Percentiles rank a stretch among this genome's conserved stretches.
phyloP scores from a whole-genome alignment of 768 basidiomycete species.

The Phaeotremella skinneri region DNA sequence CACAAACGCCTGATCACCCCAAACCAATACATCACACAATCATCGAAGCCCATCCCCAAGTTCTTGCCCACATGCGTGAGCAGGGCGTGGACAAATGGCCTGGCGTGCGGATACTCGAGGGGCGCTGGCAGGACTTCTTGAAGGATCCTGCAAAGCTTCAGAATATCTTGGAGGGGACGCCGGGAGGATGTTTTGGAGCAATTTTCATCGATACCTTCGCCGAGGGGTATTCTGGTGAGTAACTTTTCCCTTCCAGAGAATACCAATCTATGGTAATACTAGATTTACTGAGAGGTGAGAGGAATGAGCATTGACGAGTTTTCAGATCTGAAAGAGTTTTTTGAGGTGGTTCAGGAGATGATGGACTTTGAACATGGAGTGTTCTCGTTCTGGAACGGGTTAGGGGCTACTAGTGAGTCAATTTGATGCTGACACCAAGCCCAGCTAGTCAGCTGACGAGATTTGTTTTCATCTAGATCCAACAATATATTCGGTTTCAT shows the following conservation, averaged over 20 bases:
- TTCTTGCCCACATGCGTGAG: slow-evolving; percentile 73
- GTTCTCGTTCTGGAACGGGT: slow-evolving; percentile 94
- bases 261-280: not conserved
- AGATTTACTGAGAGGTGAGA: not conserved
- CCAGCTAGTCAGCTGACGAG: not conserved
- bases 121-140: slow-evolving; percentile 85
- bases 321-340: slow-evolving; percentile 71
- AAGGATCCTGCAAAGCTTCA: slow-evolving; percentile 37
- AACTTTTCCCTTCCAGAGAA: not conserved
- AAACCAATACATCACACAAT: slow-evolving; percentile 76
- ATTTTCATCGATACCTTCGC: slow-evolving; percentile 93
- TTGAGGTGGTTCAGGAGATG: slow-evolving; percentile 73
- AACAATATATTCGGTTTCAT: slow-evolving; percentile 87
- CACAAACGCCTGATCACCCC: slow-evolving; percentile 51
- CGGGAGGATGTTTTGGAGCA: slow-evolving; percentile 77
- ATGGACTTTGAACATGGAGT: slow-evolving; percentile 70
- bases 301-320: not conserved
- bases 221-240: slow-evolving; percentile 69
- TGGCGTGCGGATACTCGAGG: slow-evolving; percentile 76
- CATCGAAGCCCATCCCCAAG: slow-evolving; percentile 90
- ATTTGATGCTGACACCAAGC: not conserved
- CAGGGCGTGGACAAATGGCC: slow-evolving; percentile 73
- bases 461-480: slow-evolving; percentile 60
- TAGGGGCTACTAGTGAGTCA: slow-evolving; percentile 83
- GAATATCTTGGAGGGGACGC: slow-evolving; percentile 38